Evolutionary conservation across 73 alveolate genomes (phyloP).

Genomic region (Diophrys sp.): DNA sequence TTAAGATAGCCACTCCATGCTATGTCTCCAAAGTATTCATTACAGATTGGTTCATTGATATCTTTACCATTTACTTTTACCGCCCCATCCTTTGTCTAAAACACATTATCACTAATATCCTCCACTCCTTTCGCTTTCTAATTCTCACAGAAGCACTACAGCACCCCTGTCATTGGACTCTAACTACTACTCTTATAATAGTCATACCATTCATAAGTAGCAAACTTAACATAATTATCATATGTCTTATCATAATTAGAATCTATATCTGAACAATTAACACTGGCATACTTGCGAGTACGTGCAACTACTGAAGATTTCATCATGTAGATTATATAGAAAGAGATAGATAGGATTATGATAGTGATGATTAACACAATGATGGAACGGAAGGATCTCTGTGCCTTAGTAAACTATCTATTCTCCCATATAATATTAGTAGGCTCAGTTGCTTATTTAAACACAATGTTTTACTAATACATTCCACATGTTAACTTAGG

Average conservation of each 20-base stretch:
- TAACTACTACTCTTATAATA: too few relatives aligned
- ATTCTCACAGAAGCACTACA: conserved; percentile 12
- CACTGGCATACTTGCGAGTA: neutral
- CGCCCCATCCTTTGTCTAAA: too few relatives aligned
- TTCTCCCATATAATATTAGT: conserved; percentile 87
- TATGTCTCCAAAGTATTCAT: too few relatives aligned
- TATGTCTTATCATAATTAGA: too few relatives aligned
- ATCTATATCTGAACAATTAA: neutral
- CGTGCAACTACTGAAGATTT: neutral
- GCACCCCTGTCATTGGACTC: conserved; percentile 20
- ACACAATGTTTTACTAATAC: too few relatives aligned
- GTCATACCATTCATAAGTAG: neutral
- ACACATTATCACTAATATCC: too few relatives aligned
- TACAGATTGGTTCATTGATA: too few relatives aligned
- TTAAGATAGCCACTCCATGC: neutral
- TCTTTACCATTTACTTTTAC: too few relatives aligned
- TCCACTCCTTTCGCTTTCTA: too few relatives aligned
- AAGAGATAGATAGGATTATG: neutral
- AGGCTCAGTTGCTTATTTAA: conserved; percentile 81
- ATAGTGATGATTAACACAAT: neutral
- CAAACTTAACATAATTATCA: neutral
- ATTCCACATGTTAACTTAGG: neutral
- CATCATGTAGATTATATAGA: neutral
- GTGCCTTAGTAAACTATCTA: neutral
- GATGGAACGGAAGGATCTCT: neutral